phyloP scores from a whole-genome alignment of 2,329 filamentous ascomycete species.

The Fusarium buharicum region DNA sequence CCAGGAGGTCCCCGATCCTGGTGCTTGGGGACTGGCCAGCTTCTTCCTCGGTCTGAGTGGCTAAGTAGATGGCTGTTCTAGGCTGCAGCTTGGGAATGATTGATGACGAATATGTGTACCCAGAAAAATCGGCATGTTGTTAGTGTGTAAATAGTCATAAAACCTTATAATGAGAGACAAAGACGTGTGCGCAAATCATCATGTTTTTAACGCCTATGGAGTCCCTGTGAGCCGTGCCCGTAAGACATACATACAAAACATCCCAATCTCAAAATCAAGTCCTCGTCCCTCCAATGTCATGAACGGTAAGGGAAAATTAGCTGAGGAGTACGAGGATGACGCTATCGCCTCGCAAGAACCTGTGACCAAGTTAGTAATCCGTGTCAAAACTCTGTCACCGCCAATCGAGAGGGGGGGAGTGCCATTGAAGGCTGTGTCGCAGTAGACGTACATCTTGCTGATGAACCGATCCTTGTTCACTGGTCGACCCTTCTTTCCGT shows the following conservation, averaged over 20 bases:
- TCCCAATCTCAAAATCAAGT: constrained; percentile 42
- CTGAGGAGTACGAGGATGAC: constrained; percentile 88
- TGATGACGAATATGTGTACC: not conserved
- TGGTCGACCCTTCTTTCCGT: constrained; percentile 86
- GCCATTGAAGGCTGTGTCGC: not conserved
- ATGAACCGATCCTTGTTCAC: constrained; percentile 99
- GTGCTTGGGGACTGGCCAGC: constrained; percentile 78
- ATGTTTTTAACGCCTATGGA: constrained; percentile 55
- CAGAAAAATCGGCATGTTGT: not conserved
- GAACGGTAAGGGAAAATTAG: constrained; percentile 52
- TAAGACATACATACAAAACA: constrained; percentile 47
- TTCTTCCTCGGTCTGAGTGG: constrained; percentile 79
- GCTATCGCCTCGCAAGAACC: constrained; percentile 87
- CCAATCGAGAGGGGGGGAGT: constrained; percentile 2
- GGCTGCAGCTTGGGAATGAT: not conserved
- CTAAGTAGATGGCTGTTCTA: constrained; percentile 44
- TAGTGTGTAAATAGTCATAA: constrained; percentile 12
- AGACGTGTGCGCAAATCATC: constrained; percentile 37
- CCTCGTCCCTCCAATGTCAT: constrained; percentile 32
- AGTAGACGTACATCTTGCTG: constrained; percentile 85
- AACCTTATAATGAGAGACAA: constrained; percentile 12
- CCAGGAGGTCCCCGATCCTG: constrained; percentile 67
- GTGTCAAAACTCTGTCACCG: constrained; percentile 13
- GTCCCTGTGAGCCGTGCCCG: constrained; percentile 48
- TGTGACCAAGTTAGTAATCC: constrained; percentile 51